A percentile compares a stretch with the other conserved stretches of the same genome.
These are phyloP conservation scores for Lotus japonicus DNA, from an alignment of 306 rosid species.

Conservation along the genomic window DNA sequence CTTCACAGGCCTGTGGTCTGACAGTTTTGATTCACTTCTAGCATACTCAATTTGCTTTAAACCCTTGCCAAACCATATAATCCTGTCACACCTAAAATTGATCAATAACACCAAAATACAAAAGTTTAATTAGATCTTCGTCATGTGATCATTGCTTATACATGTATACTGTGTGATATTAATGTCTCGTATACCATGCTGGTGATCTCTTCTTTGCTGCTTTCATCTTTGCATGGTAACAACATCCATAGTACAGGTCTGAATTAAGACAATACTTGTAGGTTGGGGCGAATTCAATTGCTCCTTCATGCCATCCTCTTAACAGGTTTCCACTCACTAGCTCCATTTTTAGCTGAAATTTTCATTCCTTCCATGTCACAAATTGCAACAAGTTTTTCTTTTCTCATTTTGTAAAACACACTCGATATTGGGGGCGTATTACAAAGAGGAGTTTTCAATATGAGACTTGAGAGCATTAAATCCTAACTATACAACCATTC, in stretches of 20 bases:
- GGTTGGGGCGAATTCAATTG: constrained; percentile 69
- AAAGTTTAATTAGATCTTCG: background rate
- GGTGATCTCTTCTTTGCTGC: constrained; percentile 59
- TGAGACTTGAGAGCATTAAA: too few species aligned
- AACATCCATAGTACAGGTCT: constrained; percentile 50
- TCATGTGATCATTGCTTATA: background rate
- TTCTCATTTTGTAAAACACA: background rate
- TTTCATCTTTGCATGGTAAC: constrained; percentile 29
- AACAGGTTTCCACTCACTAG: constrained; percentile 42
- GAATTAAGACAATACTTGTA: constrained; percentile 75
- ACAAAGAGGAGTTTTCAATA: too few species aligned
- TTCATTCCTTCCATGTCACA: background rate
- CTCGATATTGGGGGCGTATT: too few species aligned
- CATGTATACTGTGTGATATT: background rate
- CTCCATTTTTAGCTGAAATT: constrained; percentile 67
- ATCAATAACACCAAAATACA: background rate
- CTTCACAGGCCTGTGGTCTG: constrained; percentile 79
- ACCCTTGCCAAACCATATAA: constrained; percentile 61
- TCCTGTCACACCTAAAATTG: constrained; percentile 66
- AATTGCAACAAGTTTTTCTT: background rate
- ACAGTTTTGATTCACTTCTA: constrained; percentile 60
- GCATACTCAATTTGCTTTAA: constrained; percentile 52
- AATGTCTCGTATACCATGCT: constrained; percentile 47
- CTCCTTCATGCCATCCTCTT: constrained; percentile 74
- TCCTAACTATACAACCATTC: too few species aligned